Percentiles rank a stretch among this genome's conserved stretches.
Evolutionary conservation across 202 grass and related monocot genomes (phyloP).

Genomic region (Carex arenaria): DNA sequence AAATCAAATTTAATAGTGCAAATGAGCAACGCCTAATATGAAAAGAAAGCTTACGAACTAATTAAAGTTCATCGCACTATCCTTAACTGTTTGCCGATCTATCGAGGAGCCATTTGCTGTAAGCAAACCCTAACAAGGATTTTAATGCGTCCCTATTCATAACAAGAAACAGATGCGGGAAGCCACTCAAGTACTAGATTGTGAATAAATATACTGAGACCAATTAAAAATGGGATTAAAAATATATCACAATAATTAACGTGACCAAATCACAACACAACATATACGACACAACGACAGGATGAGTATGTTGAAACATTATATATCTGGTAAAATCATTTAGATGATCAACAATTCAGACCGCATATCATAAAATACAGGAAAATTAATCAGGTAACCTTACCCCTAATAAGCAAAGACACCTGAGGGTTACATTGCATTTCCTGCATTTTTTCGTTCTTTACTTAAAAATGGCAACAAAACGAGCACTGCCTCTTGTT

Average conservation of each 20-base stretch:
- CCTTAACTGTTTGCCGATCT: no score
- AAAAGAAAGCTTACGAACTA: no score
- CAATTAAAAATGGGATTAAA: no score
- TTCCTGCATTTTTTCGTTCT: slow-evolving; percentile 2
- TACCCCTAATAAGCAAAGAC: slow-evolving; percentile 2
- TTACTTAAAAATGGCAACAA: slow-evolving; percentile 17
- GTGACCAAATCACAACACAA: not conserved
- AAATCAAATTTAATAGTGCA: not conserved
- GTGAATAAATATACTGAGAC: no score
- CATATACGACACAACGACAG: no score
- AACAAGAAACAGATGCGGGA: not conserved
- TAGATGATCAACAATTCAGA: not conserved
- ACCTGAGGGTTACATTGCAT: not conserved
- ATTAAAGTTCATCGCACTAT: no score
- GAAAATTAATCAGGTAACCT: not conserved
- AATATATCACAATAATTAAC: not conserved
- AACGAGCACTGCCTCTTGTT: not conserved
- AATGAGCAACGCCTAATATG: no score
- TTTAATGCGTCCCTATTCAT: not conserved
- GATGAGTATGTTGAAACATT: not conserved
- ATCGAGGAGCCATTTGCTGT: no score
- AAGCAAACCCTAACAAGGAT: not conserved
- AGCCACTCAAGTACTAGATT: no score
- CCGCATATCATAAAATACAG: slow-evolving; percentile 8
- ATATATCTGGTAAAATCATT: not conserved